Conservation (phyloP, 1,284 basidiomycete species). For the Tilletia setariae region DNA sequence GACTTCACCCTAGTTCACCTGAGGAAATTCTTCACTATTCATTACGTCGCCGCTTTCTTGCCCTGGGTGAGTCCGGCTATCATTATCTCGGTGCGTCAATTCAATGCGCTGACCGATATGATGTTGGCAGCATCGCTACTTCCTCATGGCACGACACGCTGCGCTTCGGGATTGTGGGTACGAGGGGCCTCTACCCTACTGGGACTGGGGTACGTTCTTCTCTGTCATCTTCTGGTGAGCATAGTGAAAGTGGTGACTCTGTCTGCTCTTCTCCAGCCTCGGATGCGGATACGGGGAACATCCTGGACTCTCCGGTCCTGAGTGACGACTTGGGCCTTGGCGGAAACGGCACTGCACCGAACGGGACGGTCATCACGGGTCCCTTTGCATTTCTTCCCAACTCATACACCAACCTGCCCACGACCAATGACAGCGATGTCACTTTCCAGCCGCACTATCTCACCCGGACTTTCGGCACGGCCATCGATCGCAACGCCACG, state of each 20-base stretch:
- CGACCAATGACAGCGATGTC: not conserved
- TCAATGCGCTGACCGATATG: not conserved
- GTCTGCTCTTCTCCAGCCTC: not conserved
- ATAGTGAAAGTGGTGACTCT: not conserved
- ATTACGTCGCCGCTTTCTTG: not conserved
- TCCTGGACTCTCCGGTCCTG: not conserved
- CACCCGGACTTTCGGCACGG: not conserved
- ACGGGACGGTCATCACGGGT: not conserved
- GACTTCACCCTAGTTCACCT: conserved; percentile 5
- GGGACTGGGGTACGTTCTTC: conserved; percentile 1
- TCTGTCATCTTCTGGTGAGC: not conserved
- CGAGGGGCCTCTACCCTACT: not conserved
- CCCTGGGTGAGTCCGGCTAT: conserved; percentile 2
- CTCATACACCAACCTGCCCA: not conserved
- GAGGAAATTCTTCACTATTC: not conserved
- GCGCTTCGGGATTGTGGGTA: not conserved
- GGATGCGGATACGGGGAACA: not conserved
- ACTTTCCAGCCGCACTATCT: not conserved
- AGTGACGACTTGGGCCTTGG: not conserved
- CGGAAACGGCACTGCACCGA: not conserved
- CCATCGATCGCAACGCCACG: not conserved
- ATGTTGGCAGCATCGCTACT: not conserved
- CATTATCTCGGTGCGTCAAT: not conserved
- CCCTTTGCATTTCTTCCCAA: not conserved
- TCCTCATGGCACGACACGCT: not conserved